Conservation (phyloP, 306 rosid species). For the Rubus parviflorus region DNA sequence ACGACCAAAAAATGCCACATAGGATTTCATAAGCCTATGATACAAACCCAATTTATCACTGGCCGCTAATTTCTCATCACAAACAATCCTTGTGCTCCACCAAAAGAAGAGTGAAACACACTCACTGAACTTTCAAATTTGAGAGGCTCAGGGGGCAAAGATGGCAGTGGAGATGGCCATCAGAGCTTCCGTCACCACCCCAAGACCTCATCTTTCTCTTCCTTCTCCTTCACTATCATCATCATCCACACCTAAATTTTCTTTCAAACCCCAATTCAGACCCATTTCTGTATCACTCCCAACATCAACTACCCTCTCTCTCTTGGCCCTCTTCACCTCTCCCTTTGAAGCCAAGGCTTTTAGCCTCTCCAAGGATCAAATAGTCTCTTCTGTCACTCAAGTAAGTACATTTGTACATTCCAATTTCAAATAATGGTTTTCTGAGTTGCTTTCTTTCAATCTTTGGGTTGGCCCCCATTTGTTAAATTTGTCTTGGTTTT, state of each 20-base stretch:
- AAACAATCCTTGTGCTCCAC: conserved; percentile 2
- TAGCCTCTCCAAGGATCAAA: conserved; percentile 68
- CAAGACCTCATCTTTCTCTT: conserved; percentile 42
- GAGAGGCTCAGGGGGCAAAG: conserved; percentile 23
- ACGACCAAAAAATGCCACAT: conserved; percentile 19
- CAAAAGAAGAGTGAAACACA: neutral
- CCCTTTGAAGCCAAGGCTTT: conserved; percentile 68
- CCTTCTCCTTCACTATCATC: neutral
- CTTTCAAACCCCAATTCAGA: conserved; percentile 39
- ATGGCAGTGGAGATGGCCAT: conserved; percentile 62
- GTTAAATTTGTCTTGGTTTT: neutral
- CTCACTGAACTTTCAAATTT: neutral
- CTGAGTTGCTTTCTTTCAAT: neutral
- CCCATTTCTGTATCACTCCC: conserved; percentile 55
- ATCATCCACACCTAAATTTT: conserved; percentile 22
- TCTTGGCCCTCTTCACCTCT: conserved; percentile 64
- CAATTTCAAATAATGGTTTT: neutral
- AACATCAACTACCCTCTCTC: conserved; percentile 66
- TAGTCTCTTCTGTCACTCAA: conserved; percentile 71
- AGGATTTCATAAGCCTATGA: conserved; percentile 15
- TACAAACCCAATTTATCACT: conserved; percentile 11
- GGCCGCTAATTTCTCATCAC: conserved; percentile 54
- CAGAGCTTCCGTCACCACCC: conserved; percentile 58
- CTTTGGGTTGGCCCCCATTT: conserved; percentile 18
- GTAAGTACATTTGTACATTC: conserved; percentile 28